Base-by-base conservation (phyloP, 1,139 yeast species). In the Casaregolazyma lundiana region DNA sequence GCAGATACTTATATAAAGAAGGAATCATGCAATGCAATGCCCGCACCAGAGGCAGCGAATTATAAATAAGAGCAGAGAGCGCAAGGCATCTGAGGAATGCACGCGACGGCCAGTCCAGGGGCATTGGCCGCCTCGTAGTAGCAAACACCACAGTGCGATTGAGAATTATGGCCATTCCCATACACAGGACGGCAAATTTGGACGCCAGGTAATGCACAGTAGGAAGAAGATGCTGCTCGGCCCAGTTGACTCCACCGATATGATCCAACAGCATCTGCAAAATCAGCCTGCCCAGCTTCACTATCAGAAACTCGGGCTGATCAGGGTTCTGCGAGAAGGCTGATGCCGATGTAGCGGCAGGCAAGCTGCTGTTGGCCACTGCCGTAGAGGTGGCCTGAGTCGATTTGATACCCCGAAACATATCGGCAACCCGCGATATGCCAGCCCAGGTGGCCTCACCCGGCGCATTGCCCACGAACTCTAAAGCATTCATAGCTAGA, bases 121-220 rank as follows among this genome's bases (percentile, higher is more conserved):
- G 67, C 50, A 64, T 60, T 6, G 71, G 66, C 13, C 70, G 59
- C 53, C 84, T 69, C 0, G 84, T 73, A 6, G 84, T 74, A 0
- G 89, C 89, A 66, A 83, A 77, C 5, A 79, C 81, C 47, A 78
- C 68, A 0, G 86, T 81, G 46, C 90, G 65, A 61, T 84, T 83
- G 59, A 83, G 66, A 1, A 82, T 59, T 3, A 83, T 70, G 0
- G 88, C 86, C 73, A 83, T 80, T 8, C 76, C 65, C 71, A 83
- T 74, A 62, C 89, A 76, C 43, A 71, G 67, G 22, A 73, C 60
- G 1, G 79, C 76, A 59, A 72, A 76, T 2, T 78, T 77, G 4
- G 78, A 71, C 15, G 73, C 59, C 54, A 76, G 66, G 53, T 75
- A 76, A 18, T 38, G 29, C 24, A 41, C 26, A 5, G 38, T 32